Conservation (phyloP, 2,329 filamentous ascomycete species). For the Annulohypoxylon truncatum region DNA sequence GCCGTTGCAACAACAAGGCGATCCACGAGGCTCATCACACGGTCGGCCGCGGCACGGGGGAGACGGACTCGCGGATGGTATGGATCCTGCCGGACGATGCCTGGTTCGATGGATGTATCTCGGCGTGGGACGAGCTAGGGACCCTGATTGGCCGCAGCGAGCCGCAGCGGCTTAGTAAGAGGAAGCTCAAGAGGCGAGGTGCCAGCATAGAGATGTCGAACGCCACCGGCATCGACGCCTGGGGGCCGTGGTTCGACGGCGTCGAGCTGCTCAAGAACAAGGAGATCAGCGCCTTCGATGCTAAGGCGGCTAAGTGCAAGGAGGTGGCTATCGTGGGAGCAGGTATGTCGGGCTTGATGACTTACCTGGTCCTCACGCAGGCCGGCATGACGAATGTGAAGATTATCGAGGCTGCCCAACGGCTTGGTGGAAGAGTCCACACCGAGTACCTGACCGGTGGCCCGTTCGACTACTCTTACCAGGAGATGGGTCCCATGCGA, state of each 20-base stretch:
- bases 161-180: slow-evolving; percentile 47
- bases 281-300: slow-evolving; percentile 64
- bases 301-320: slow-evolving; percentile 66
- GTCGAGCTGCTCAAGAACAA: slow-evolving; percentile 68
- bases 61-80: slow-evolving; percentile 48
- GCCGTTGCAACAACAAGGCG: slow-evolving; percentile 44
- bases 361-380: slow-evolving; percentile 61
- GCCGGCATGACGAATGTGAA: slow-evolving; percentile 69
- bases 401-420: slow-evolving; percentile 69
- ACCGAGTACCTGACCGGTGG: slow-evolving; percentile 71
- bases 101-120: slow-evolving; percentile 54
- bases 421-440: slow-evolving; percentile 72
- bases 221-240: slow-evolving; percentile 58
- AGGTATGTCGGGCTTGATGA: slow-evolving; percentile 74
- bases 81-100: slow-evolving; percentile 52
- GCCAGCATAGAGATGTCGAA: slow-evolving; percentile 61
- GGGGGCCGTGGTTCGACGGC: slow-evolving; percentile 74
- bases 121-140: slow-evolving; percentile 52
- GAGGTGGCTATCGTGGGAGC: slow-evolving; percentile 72
- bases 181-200: slow-evolving; percentile 45
- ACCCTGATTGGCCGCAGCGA: slow-evolving; percentile 52
- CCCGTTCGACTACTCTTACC: slow-evolving; percentile 73
- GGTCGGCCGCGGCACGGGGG: slow-evolving; percentile 38
- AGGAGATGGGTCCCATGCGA: slow-evolving; percentile 75
- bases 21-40: slow-evolving; percentile 46